Evolutionary conservation across 192 early-diverging fungal species (phyloP).

Genomic region (Coemansia sp.): DNA sequence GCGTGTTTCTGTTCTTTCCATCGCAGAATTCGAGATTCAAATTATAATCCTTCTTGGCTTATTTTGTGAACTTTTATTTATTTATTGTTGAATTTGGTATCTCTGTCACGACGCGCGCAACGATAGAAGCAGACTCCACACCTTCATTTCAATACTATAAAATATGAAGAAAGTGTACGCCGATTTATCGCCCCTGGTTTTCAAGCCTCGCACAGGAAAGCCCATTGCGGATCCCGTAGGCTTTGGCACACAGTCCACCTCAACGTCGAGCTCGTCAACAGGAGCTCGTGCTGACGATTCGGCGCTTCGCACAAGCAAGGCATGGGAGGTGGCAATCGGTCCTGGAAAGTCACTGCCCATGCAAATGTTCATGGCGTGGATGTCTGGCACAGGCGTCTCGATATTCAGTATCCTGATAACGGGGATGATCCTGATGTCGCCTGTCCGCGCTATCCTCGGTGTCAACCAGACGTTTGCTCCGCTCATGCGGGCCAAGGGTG

Average conservation of each 20-base stretch:
- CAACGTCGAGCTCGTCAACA: slow-evolving; percentile 1
- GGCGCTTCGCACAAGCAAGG: slow-evolving; percentile 70
- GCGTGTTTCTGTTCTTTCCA: too few relatives aligned
- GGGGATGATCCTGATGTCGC: slow-evolving; percentile 92
- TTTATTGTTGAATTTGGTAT: too few relatives aligned
- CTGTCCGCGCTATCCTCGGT: slow-evolving; percentile 70
- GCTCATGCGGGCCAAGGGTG: slow-evolving; percentile 61
- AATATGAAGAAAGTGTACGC: slow-evolving; percentile 30
- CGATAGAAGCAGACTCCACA: too few relatives aligned
- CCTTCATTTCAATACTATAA: too few relatives aligned
- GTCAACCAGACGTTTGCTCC: slow-evolving; percentile 75
- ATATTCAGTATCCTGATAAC: slow-evolving; percentile 96
- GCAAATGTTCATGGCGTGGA: slow-evolving; percentile 98
- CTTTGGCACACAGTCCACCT: slow-evolving; percentile 21
- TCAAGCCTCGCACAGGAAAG: slow-evolving; percentile 10
- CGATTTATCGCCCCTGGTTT: slow-evolving; percentile 34
- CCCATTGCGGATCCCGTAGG: slow-evolving; percentile 33
- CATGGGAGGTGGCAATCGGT: slow-evolving; percentile 91
- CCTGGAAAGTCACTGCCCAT: slow-evolving; percentile 93
- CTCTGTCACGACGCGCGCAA: too few relatives aligned
- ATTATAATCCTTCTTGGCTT: too few relatives aligned
- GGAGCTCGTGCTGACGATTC: slow-evolving; percentile 22
- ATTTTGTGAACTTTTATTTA: too few relatives aligned
- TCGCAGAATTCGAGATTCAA: too few relatives aligned
- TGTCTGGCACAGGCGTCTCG: slow-evolving; percentile 95